Conservation (phyloP, 1,284 basidiomycete species). For the Ustilago vetiveriae region DNA sequence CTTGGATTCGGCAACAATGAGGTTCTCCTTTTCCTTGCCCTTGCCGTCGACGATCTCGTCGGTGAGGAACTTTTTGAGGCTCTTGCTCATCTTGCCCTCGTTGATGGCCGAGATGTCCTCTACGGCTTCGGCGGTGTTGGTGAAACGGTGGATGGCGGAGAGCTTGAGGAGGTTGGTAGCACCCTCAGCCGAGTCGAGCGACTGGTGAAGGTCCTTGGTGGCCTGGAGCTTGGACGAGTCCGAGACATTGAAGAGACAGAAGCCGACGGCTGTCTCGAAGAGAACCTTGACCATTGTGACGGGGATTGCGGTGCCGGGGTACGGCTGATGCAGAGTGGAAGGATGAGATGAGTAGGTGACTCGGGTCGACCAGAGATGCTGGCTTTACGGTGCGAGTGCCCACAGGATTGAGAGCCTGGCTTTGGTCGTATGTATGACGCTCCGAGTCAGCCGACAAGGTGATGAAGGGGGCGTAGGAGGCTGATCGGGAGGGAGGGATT, state of each 20-base stretch:
- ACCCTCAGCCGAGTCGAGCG: conserved; percentile 89
- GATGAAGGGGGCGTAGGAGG: neutral
- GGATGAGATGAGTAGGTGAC: neutral
- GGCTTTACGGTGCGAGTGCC: neutral
- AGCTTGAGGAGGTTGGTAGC: conserved; percentile 85
- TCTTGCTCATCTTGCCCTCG: conserved; percentile 90
- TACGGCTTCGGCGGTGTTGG: conserved; percentile 96
- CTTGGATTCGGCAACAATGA: conserved; percentile 89
- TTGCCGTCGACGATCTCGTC: conserved; percentile 89
- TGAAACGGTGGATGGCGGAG: conserved; percentile 94
- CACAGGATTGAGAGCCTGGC: too few relatives aligned
- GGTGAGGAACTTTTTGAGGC: conserved; percentile 90
- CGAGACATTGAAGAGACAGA: conserved; percentile 96
- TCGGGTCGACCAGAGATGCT: neutral
- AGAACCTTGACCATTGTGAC: conserved; percentile 66
- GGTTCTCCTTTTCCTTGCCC: conserved; percentile 77
- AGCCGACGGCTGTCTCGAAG: conserved; percentile 73
- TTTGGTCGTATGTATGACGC: too few relatives aligned
- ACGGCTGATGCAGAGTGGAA: neutral
- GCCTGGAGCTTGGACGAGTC: conserved; percentile 84
- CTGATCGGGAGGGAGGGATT: too few relatives aligned
- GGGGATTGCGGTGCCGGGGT: neutral
- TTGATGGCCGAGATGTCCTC: conserved; percentile 94
- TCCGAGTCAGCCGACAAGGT: too few relatives aligned
- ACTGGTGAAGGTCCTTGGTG: conserved; percentile 85